Evolutionary conservation across 208 protist genomes (phyloP), one percentile per base, ranked within the genome.

Genomic region (Leishmania lainsoni): DNA sequence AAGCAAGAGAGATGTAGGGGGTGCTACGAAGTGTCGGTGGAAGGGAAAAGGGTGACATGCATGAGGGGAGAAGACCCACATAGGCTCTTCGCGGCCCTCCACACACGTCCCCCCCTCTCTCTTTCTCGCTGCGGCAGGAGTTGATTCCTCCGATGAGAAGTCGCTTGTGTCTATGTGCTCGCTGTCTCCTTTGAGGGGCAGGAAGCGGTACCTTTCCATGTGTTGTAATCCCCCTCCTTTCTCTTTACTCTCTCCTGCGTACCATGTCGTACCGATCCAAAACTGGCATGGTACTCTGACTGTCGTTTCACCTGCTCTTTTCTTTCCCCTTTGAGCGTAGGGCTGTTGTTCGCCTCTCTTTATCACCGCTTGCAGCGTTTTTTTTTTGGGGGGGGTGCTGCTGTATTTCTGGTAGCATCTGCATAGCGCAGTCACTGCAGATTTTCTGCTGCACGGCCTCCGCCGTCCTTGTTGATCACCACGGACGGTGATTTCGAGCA

Each of bases 41-140:
- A 39, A 26, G 39, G 14, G 22, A 49, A 49, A 6, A 17, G 32
- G 66, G 3, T 26, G 22, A 39, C 5, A 39, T 29, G 66, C 39
- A 20, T 72, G 66, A 73, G 66, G 66, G 10, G 45, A 73, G 20
- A 45, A 73, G n/a, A 14, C 35, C 69, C 69, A 73, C 26, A 35
- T 20, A n/a, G 17, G 26, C 26, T 17, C 39, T 32, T 73, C 26
- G 69, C 8, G n/a, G 26, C 45, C 45, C 6, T n/a, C 9, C 68
- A 20, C 39, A 54, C 32, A 45, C 42, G 42, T 45, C 42, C 42
- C 42, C 14, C 39, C 22, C n/a, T 52, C 35, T n/a, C 39, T 71
- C 39, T 71, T 42, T 48, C 32, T n/a, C 39, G 14, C 39, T 26
- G 17, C 66, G 42, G 20, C 39, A 45, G 39, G 14, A 26, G 1